Evolutionary conservation across 2,329 filamentous ascomycete genomes (phyloP).

Genomic region (Phialemoniopsis sp.): DNA sequence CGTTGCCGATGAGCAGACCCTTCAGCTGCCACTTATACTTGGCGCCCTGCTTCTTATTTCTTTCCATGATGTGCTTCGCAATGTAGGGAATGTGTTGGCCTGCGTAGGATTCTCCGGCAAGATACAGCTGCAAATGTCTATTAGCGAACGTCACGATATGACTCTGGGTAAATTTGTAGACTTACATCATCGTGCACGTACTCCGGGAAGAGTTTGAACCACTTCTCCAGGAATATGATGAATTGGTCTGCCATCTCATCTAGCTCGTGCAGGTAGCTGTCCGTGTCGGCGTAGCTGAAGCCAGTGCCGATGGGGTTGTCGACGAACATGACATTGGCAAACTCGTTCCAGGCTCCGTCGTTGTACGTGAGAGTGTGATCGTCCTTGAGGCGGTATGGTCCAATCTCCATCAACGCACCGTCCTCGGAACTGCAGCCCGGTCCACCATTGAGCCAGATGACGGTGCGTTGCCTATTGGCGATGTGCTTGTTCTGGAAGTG

Average conservation of each 20-base stretch:
- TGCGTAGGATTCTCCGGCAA: conserved; percentile 94
- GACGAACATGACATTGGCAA: conserved; percentile 93
- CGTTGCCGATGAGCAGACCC: conserved; percentile 91
- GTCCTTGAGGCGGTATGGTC: conserved; percentile 82
- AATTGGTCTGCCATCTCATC: conserved; percentile 89
- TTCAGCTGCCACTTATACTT: conserved; percentile 68
- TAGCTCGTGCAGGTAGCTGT: conserved; percentile 82
- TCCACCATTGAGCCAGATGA: conserved; percentile 96
- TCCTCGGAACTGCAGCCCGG: conserved; percentile 98
- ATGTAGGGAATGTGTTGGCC: conserved; percentile 98
- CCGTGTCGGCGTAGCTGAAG: conserved; percentile 90
- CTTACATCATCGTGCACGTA: conserved; percentile 88
- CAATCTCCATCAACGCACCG: conserved; percentile 92
- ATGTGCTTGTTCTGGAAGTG: conserved; percentile 95
- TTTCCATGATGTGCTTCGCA: conserved; percentile 81
- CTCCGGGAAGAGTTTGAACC: conserved; percentile 85
- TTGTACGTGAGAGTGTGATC: conserved; percentile 71
- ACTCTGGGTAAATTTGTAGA: conserved; percentile 14
- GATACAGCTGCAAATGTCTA: conserved; percentile 63
- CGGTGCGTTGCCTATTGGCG: conserved; percentile 81
- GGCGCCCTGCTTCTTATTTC: conserved; percentile 62
- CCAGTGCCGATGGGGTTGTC: conserved; percentile 96
- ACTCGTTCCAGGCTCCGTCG: conserved; percentile 97
- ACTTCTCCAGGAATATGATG: conserved; percentile 84
- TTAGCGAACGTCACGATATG: conserved; percentile 12